Evolutionary conservation across 257 asterid genomes (phyloP).

Genomic region (Knoxia roxburghii): DNA sequence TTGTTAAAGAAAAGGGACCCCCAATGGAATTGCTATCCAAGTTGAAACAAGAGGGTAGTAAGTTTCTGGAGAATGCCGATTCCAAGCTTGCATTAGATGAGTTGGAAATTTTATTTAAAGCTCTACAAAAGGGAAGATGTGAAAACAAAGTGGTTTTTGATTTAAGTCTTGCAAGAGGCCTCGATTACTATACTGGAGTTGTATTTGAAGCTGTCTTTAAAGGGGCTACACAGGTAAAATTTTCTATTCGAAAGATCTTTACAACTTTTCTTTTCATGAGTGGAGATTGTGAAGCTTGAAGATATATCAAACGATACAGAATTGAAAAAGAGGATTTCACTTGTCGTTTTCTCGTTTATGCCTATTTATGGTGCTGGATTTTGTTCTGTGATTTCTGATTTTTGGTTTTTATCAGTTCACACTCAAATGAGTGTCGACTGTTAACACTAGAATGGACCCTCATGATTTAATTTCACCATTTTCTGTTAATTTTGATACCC

Average conservation of each 20-base stretch:
- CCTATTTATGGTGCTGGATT: slow-evolving; percentile 1
- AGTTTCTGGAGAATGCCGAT: slow-evolving; percentile 58
- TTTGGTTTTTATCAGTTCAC: not conserved
- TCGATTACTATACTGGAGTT: slow-evolving; percentile 97
- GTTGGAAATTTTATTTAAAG: slow-evolving; percentile 71
- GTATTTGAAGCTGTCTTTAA: slow-evolving; percentile 87
- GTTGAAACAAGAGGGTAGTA: slow-evolving; percentile 63
- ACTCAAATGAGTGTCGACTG: not conserved
- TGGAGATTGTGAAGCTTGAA: not conserved
- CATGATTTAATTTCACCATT: not conserved
- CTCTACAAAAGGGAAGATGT: slow-evolving; percentile 64
- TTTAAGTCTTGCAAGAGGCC: slow-evolving; percentile 97
- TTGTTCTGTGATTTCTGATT: slow-evolving; percentile 3
- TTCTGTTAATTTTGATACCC: not conserved
- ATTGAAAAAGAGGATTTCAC: not conserved
- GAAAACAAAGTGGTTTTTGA: slow-evolving; percentile 69
- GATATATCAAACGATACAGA: too few relatives aligned
- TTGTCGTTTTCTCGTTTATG: not conserved
- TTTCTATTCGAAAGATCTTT: too few relatives aligned
- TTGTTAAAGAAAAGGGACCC: slow-evolving; percentile 73
- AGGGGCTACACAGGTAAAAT: slow-evolving; percentile 61
- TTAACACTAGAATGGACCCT: not conserved
- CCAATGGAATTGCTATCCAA: slow-evolving; percentile 66
- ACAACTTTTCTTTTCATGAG: too few relatives aligned
- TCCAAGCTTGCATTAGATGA: slow-evolving; percentile 69